Evolutionary conservation across 495 filamentous ascomycete species (phyloP), one percentile per base, ranked within the genome.

Genomic region (Penicillium angulare): DNA sequence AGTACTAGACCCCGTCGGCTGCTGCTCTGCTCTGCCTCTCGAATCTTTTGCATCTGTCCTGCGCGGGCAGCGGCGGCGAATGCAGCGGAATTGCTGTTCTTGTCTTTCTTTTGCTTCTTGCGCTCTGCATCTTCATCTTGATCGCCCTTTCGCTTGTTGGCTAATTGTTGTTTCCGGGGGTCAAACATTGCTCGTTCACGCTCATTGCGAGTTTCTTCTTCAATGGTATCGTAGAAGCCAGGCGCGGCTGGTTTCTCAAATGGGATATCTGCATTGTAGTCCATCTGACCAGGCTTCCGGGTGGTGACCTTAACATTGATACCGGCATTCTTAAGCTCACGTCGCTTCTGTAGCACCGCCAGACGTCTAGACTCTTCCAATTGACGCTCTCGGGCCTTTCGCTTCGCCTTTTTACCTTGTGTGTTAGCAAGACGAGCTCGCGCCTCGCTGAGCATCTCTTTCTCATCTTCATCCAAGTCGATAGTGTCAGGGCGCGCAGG

Each of bases 401-500:
- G 81, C 78, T 98, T 98, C 5, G 93, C 95, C 77, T 98, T 98
- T 74, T 98, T 97, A 66, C 93, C 93, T 68, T 97, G 92, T 27
- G 92, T 97, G 59, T 98, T 98, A 31, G 95, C 93, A 48, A 98
- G 75, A 71, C 93, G 87, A 49, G 93, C 93, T 60, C 93, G 88
- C 45, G 93, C 93, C 71, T 98, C 93, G 67, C 91, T 96, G 58
- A 98, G 73, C 93, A 97, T 97, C 66, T 97, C 95, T 74, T 97
- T 97, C 68, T 98, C 95, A 63, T 97, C 93, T 73, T 98, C 93
- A 62, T 98, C 93, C 47, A 98, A 79, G 70, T 98, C 93, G 64
- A 97, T 92, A 2, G 95, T 96, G 64, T 98, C 93, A 34, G 93
- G 95, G 23, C 90, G 82, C n/a, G 93, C 93, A 24, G 95, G 93